Base-by-base conservation (phyloP, 2,329 filamentous ascomycete genomes). In the Alternaria incomplexa region DNA sequence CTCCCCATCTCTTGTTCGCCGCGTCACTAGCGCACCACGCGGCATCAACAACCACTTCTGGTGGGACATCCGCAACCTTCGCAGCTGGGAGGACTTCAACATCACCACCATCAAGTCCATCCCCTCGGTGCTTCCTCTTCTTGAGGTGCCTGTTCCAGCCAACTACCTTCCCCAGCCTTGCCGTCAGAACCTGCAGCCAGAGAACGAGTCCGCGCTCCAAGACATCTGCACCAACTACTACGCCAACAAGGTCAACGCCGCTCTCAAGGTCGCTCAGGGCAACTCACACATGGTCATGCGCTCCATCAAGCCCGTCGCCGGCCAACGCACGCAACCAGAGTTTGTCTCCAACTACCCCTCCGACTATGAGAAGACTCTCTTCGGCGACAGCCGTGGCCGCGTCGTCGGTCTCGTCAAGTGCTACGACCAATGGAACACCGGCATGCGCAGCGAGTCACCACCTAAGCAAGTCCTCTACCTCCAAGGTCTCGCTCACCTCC, bases 341-440 rank as follows among this genome's bases (percentile, higher is more conserved):
- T 91, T 92, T 76, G 83, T 91, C 44, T 90, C 88, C 68, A 90
- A 87, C 76, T 85, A 88, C 58, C 81, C 85, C 3, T 86, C 86
- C 58, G 83, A 85, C 73, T 79, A 79, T 67, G 82, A 84, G 63
- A 82, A 82, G 75, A 85, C 83, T 52, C 80, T 85, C 69, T 76
- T 74, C 61, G 83, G 82, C 61, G 82, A 84, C 63, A 74, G 69
- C 43, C 80, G 82, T 77, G 88, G 83, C 23, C 89, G 91, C 30
- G 87, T 93, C 12, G 90, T 95, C 52, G 92, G 95, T 7, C 86
- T 97, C n/a, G 91, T 96, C 72, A 95, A 95, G 81, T 91, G 89
- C 77, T 97, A 95, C 77, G 92, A 97, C 80, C 90, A 92, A 73
- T 97, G 96, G 91, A 97, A 97, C 85, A 96, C 93, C 1, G 92